A percentile compares a stretch with the other conserved stretches of the same genome.
phyloP scores from a whole-genome alignment of 768 basidiomycete genomes.

The Dendrothele bispora region DNA sequence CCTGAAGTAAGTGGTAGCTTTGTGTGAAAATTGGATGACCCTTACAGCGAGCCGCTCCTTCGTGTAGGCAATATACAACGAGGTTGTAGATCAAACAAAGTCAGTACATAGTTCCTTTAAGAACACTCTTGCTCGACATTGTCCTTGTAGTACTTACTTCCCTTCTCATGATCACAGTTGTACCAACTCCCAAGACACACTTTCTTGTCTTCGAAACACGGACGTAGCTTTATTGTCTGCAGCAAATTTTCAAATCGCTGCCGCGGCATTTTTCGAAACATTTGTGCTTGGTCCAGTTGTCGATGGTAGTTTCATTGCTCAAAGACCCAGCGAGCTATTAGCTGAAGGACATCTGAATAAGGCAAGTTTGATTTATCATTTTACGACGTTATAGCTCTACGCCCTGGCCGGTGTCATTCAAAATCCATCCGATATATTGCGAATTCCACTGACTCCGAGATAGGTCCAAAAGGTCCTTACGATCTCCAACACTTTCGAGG shows the following conservation, averaged over 20 bases:
- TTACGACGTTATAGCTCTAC: no score
- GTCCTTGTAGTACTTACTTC: neutral
- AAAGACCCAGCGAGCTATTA: conserved; percentile 40
- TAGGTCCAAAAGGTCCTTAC: no score
- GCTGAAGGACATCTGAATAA: conserved; percentile 38
- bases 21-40: neutral
- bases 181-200: conserved; percentile 25
- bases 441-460: no score
- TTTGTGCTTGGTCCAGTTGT: conserved; percentile 44
- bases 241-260: conserved; percentile 30
- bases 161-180: conserved; percentile 29
- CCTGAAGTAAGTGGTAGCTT: conserved; percentile 37
- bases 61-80: conserved; percentile 29
- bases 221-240: conserved; percentile 30
- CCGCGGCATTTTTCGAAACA: conserved; percentile 36
- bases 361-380: conserved; percentile 23
- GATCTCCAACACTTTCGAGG: no score
- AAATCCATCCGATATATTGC: no score
- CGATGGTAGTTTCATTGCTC: conserved; percentile 45
- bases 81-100: conserved; percentile 35
- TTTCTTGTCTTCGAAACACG: conserved; percentile 39
- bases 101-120: conserved; percentile 16
- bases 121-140: neutral
- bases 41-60: neutral
- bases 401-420: no score